Evolutionary conservation across 129 eudicot species (phyloP), one percentile per base, ranked within the genome.

Genomic region (Flaveria ramosissima): DNA sequence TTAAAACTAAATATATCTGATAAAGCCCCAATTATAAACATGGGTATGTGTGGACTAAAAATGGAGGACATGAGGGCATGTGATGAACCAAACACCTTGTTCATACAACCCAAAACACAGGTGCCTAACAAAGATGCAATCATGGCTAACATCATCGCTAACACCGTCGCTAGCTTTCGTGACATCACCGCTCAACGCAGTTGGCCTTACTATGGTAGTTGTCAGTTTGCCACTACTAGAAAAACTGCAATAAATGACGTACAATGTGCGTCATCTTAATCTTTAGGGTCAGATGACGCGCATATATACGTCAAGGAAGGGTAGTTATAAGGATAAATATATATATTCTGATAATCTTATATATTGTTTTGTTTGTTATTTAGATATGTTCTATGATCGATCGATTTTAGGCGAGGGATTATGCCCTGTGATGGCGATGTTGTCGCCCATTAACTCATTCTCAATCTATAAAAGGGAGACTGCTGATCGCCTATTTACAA

Each of bases 141-240:
- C 26, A 17, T 17, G 62, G 62, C 26, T 56, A 56, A 16, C 19
- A 51, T 51, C 8, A 51, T 51, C 6, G 57, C 20, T 1, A 51
- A 51, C 57, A 15, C 13, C 9, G 13, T 51, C 20, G 20, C 62
- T 56, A 56, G 62, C 19, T 56, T 56, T 24, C 62, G 62, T 19
- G 62, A 56, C 62, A 56, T 56, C 26, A 19, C 62, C 14, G 12
- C 26, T 20, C 4, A 56, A 56, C 26, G 30, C 27, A 20, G 26
- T 20, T 56, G 62, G 62, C 62, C 11, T 17, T 56, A 56, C 62
- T 56, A 56, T 56, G 62, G 62, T 56, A 56, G 13, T 8, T 56
- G 27, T 26, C 27, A 26, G 27, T 26, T 26, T 26, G 27, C 27
- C 27, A 26, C 27, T 26, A 2, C 27, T 26, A 26, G 27, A 26